These are phyloP conservation scores for Naegleria lovaniensis DNA, from an alignment of 208 protist species.

Conservation along the genomic window DNA sequence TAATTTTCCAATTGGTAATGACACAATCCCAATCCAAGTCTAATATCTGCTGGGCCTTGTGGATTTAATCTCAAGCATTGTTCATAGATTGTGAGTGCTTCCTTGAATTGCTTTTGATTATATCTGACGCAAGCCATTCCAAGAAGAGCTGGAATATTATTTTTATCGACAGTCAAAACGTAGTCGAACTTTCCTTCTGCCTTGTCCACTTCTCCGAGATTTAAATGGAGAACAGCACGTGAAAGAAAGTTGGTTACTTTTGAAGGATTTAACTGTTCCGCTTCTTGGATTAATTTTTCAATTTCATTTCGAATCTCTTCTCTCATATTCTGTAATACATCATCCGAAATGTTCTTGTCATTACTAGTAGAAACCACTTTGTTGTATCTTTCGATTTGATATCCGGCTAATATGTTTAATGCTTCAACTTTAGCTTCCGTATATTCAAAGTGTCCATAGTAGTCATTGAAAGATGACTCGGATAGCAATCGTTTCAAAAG, in stretches of 20 bases:
- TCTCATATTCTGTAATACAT: background rate
- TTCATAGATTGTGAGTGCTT: constrained; percentile 20
- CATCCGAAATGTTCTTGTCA: background rate
- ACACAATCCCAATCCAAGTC: constrained; percentile 31
- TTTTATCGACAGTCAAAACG: background rate
- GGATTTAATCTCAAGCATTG: background rate
- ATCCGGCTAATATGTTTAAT: background rate
- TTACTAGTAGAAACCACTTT: background rate
- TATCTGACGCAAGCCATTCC: constrained; percentile 21
- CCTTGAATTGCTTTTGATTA: background rate
- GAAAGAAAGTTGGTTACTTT: background rate
- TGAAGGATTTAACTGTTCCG: background rate
- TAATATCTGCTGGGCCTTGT: constrained; percentile 19
- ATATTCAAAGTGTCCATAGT: background rate
- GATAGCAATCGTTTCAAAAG: background rate
- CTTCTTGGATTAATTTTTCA: background rate
- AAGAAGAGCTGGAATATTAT: constrained; percentile 8
- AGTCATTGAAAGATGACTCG: background rate
- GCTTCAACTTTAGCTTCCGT: background rate
- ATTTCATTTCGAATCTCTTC: background rate
- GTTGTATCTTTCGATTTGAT: background rate
- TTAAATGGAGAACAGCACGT: background rate
- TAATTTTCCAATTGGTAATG: constrained; percentile 26
- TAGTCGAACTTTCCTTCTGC: background rate
- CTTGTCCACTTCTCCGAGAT: background rate